These are phyloP conservation scores for Fusarium siculi DNA, from an alignment of 2,329 filamentous ascomycete species.

Conservation along the genomic window DNA sequence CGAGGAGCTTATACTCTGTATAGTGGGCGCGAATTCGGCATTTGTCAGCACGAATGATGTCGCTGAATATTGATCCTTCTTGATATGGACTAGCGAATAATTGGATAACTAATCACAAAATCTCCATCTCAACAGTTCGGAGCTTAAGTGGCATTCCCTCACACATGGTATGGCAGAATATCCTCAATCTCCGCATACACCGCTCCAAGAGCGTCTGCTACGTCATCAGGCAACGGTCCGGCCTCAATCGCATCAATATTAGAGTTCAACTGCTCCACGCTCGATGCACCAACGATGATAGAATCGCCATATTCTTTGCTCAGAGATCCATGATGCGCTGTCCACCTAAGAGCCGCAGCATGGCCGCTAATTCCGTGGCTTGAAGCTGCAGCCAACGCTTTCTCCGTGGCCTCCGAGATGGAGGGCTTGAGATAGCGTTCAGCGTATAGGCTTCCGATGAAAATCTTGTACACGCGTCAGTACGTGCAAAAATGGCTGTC, in stretches of 20 bases:
- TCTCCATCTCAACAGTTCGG: too few species aligned
- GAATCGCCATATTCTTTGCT: background rate
- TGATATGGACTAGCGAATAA: background rate
- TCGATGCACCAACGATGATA: background rate
- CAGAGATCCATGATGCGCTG: background rate
- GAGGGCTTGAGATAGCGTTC: background rate
- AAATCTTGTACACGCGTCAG: background rate
- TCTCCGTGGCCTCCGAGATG: background rate
- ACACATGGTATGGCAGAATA: background rate
- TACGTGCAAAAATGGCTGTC: too few species aligned
- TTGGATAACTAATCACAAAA: background rate
- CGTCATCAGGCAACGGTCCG: background rate
- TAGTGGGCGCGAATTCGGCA: background rate
- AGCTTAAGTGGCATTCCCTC: too few species aligned
- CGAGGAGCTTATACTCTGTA: too few species aligned
- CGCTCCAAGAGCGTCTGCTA: background rate
- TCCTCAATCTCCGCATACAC: background rate
- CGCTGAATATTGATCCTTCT: background rate
- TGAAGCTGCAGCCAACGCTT: background rate
- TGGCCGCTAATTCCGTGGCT: background rate
- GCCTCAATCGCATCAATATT: background rate
- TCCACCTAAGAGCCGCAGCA: background rate
- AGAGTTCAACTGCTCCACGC: background rate
- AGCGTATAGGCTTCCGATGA: background rate
- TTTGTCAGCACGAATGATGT: background rate